Percentiles rank a stretch among this genome's conserved stretches.
Evolutionary conservation across 2,329 filamentous ascomycete species (phyloP).

Genomic region (Fusarium xylarioides): DNA sequence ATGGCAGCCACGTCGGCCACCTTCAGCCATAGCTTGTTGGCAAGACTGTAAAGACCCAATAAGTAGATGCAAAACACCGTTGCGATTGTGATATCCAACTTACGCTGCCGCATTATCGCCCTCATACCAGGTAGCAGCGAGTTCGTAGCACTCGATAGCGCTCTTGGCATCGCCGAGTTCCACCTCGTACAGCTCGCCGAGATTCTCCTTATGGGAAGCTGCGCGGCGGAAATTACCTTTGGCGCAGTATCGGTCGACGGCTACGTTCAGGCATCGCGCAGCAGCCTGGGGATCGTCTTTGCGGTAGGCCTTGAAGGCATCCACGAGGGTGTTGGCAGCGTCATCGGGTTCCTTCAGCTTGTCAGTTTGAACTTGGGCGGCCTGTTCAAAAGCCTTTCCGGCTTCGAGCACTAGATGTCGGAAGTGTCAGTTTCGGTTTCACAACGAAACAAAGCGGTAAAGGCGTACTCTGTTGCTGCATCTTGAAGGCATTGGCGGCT

Average conservation of each 20-base stretch:
- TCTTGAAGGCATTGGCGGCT: slow-evolving; percentile 90
- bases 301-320: slow-evolving; percentile 95
- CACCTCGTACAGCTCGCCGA: slow-evolving; percentile 86
- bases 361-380: slow-evolving; percentile 80
- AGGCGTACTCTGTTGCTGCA: slow-evolving; percentile 80
- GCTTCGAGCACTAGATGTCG: slow-evolving; percentile 77
- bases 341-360: slow-evolving; percentile 93
- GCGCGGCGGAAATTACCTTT: slow-evolving; percentile 93
- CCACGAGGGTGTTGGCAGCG: slow-evolving; percentile 84
- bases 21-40: slow-evolving; percentile 94
- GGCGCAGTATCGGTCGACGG: slow-evolving; percentile 85
- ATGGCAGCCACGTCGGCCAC: slow-evolving; percentile 87
- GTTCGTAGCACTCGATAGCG: slow-evolving; percentile 84
- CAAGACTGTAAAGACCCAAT: slow-evolving; percentile 64
- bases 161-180: slow-evolving; percentile 81
- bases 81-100: slow-evolving; percentile 45
- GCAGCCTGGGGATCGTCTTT: slow-evolving; percentile 86
- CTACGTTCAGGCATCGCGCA: slow-evolving; percentile 78
- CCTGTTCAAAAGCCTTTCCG: slow-evolving; percentile 85
- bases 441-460: not conserved
- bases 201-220: slow-evolving; percentile 87
- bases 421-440: slow-evolving; percentile 15
- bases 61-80: not conserved
- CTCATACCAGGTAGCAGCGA: slow-evolving; percentile 89
- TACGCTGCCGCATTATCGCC: slow-evolving; percentile 85